These are phyloP conservation scores for Liquidambar formosana DNA, from an alignment of 164 flowering plant species.

Conservation along the genomic window DNA sequence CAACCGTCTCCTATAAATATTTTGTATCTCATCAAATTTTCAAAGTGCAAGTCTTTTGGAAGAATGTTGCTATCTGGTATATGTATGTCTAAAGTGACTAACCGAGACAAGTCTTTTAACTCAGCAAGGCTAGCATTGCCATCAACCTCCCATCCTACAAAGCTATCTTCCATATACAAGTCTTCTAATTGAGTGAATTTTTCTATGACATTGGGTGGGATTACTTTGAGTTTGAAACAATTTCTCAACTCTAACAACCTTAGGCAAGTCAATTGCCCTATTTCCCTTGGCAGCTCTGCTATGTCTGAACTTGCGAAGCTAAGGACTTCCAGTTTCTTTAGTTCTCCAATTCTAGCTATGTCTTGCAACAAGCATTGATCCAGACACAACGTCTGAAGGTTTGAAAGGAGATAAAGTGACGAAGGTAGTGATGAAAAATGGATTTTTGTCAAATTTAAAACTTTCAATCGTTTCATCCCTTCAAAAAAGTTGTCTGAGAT, in stretches of 20 bases:
- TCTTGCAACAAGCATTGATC: background rate
- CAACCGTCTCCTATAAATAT: background rate
- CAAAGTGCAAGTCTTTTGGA: too few species aligned
- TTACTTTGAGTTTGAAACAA: background rate
- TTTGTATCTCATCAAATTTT: too few species aligned
- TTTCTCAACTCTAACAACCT: background rate
- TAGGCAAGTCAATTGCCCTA: background rate
- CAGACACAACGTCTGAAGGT: background rate
- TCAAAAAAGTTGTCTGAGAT: background rate
- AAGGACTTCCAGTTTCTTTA: background rate
- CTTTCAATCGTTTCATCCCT: background rate
- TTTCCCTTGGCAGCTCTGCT: background rate
- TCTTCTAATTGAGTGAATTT: background rate
- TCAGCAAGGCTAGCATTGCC: slow-evolving; percentile 2
- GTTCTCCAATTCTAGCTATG: background rate
- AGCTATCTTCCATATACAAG: background rate
- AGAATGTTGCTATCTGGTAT: too few species aligned
- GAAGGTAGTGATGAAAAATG: background rate
- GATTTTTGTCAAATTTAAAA: background rate
- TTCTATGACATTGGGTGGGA: background rate
- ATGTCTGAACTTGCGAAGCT: background rate
- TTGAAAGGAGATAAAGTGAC: background rate
- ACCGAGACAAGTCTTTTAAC: background rate
- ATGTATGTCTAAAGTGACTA: background rate
- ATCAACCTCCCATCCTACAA: background rate